Percentiles rank a stretch among this genome's conserved stretches.
phyloP scores from a whole-genome alignment of 2,329 filamentous ascomycete species.

The Colletotrichum simmondsii region DNA sequence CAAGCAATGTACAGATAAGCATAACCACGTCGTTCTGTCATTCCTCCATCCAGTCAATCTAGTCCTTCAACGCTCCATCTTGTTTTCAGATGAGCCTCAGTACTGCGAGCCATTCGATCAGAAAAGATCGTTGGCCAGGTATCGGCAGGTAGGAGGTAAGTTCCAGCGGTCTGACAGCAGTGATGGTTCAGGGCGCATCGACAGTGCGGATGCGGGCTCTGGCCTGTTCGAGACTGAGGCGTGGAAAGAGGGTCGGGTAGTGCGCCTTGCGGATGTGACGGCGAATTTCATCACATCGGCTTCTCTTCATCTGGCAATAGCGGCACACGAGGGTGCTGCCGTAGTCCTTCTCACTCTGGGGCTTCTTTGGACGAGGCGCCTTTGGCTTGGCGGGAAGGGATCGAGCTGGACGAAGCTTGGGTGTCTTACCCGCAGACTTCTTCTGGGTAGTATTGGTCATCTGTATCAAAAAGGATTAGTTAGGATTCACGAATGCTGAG shows the following conservation, averaged over 20 bases:
- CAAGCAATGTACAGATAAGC: not conserved
- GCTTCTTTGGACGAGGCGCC: not conserved
- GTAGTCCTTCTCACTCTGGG: not conserved
- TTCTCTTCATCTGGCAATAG: not conserved
- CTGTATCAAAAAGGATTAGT: not conserved
- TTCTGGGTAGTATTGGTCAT: not conserved
- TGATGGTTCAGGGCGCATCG: not conserved
- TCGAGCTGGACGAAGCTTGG: not conserved
- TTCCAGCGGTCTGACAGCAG: not conserved
- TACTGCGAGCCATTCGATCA: no score
- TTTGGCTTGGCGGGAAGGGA: no score
- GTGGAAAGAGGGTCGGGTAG: not conserved
- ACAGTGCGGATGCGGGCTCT: not conserved
- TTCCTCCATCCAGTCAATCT: no score
- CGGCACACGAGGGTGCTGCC: not conserved
- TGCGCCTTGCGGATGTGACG: not conserved
- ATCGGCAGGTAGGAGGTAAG: not conserved
- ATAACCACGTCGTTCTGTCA: not conserved
- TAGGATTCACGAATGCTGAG: not conserved
- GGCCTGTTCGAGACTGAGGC: not conserved
- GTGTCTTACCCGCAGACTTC: not conserved
- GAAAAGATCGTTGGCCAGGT: no score
- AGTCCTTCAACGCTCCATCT: no score
- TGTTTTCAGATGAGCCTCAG: no score
- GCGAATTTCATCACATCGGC: not conserved